These are phyloP conservation scores for Teunomyces kruisii DNA, from an alignment of 805 yeast species.

Conservation along the genomic window DNA sequence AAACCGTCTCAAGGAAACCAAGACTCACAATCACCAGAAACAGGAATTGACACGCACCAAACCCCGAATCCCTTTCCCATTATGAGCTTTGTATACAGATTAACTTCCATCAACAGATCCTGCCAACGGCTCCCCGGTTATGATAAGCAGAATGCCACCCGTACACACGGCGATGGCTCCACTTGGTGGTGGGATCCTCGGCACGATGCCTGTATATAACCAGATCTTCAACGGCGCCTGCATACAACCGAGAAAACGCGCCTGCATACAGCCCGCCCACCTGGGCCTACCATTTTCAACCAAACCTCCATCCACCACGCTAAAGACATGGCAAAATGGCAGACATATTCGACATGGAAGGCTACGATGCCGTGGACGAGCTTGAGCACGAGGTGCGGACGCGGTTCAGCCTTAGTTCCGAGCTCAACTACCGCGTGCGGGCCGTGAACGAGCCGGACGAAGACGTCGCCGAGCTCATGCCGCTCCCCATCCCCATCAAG, in stretches of 20 bases:
- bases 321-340: constrained; percentile 24
- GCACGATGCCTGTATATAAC: not conserved
- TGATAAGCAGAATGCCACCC: too few species aligned
- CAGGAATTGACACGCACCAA: too few species aligned
- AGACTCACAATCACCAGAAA: too few species aligned
- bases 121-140: too few species aligned
- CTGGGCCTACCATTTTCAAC: not conserved
- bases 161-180: too few species aligned
- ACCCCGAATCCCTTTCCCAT: too few species aligned
- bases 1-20: too few species aligned
- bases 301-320: not conserved
- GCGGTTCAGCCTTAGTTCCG: constrained; percentile 1
- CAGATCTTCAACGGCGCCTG: not conserved
- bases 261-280: not conserved
- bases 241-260: not conserved
- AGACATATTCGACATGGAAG: constrained; percentile 38
- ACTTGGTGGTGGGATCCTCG: too few species aligned
- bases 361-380: constrained; percentile 19
- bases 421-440: constrained; percentile 23
- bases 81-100: too few species aligned
- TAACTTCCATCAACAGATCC: too few species aligned
- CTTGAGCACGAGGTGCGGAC: constrained; percentile 5
- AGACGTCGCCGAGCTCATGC: constrained; percentile 8
- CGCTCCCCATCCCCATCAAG: constrained; percentile 17
- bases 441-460: constrained; percentile 11